Base-by-base conservation (phyloP, 768 basidiomycete species). In the Leccinum subtestaceum region DNA sequence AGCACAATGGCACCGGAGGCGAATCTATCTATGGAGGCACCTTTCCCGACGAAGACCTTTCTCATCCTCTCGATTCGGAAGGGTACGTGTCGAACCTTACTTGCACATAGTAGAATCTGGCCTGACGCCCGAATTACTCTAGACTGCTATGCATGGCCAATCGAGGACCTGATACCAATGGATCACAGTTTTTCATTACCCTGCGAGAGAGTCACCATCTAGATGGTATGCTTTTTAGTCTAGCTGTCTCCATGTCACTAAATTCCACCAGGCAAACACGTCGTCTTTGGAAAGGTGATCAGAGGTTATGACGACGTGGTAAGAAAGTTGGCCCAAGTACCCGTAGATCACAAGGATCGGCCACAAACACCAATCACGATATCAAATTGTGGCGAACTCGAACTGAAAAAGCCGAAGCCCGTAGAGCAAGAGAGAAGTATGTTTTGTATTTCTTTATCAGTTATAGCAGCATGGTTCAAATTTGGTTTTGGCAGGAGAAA, bases 141-240 rank as follows among this genome's bases (percentile, higher is more conserved):
- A 87, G 85, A 12, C 75, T 95, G 27, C 76, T 96, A 11, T 92
- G 91, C 66, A 96, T 95, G 94, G 93, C 93, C 10, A 96, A 96
- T 71, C 82, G 83, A 62, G 90, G 90, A 3, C 85, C 88, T 1
- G 78, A 89, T 72, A 95, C 93, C 36, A 95, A 95, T 63, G 86
- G 87, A 38, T 90, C 88, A 1, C 93, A 95, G 63, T 95, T 89
- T 69, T 95, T 95, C 69, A 78, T 95, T 61, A 93, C 93, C 21
- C 79, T 95, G 11, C 79, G 82, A n/a, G 80, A 83, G 15, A 85
- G 89, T 60, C 83, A 86, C 4, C 90, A 93, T 69, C 72, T 93
- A 48, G 81, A 89, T 67, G 92, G 92, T 78, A 74, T 74, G 75
- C 62, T 0, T 53, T 46, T 53, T 1, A 0, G 49, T 21, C 5